Conservation (phyloP, 2,329 filamentous ascomycete genomes). For the Neocucurbitaria cava region DNA sequence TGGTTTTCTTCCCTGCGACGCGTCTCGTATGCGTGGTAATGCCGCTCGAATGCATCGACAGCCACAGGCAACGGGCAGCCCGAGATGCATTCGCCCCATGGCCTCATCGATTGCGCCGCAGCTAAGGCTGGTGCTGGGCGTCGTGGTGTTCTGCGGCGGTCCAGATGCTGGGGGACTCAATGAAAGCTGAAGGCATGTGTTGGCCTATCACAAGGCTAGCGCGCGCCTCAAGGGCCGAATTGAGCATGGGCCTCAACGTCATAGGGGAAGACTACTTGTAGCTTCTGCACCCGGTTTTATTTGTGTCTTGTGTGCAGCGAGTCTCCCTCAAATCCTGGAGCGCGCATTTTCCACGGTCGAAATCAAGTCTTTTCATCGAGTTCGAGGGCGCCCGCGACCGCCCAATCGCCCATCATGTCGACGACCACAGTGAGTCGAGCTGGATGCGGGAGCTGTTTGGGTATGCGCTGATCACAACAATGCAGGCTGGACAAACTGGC, state of each 20-base stretch:
- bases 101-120: constrained; percentile 1
- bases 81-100: constrained; percentile 11
- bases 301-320: constrained; percentile 16
- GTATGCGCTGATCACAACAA: constrained; percentile 12
- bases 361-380: constrained; percentile 1
- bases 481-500: constrained; percentile 29
- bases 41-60: background rate
- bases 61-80: constrained; percentile 12
- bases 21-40: constrained; percentile 1
- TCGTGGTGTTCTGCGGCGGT: constrained; percentile 11
- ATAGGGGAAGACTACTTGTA: constrained; percentile 23
- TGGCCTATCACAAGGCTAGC: constrained; percentile 8
- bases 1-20: constrained; percentile 4
- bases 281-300: constrained; percentile 28
- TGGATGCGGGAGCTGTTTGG: background rate
- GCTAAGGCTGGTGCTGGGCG: constrained; percentile 22
- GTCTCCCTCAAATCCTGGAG: constrained; percentile 4
- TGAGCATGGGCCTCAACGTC: constrained; percentile 26
- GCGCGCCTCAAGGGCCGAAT: constrained; percentile 18
- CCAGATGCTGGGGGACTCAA: constrained; percentile 18
- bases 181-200: constrained; percentile 9
- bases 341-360: constrained; percentile 11
- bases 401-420: constrained; percentile 29
- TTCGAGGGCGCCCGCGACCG: constrained; percentile 12
- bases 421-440: constrained; percentile 25